Conservation (phyloP, 1,139 yeast species). For the Kodamaea plutei region DNA sequence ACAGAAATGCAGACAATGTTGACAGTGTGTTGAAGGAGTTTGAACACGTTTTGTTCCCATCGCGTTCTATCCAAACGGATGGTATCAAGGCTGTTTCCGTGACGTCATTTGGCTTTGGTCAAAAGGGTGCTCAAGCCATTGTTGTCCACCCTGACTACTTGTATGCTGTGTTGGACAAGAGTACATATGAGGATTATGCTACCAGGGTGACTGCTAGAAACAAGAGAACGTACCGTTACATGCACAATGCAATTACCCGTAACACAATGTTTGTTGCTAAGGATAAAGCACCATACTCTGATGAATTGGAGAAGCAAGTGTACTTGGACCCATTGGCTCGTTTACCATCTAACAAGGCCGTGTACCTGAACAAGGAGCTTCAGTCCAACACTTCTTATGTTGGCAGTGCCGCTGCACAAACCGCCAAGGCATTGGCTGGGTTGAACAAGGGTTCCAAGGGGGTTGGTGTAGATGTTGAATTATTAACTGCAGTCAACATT, state of each 20-base stretch:
- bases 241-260: constrained; percentile 91
- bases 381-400: constrained; percentile 35
- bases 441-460: constrained; percentile 55
- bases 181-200: constrained; percentile 66
- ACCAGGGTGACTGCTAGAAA: constrained; percentile 74
- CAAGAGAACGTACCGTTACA: constrained; percentile 88
- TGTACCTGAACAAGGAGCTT: constrained; percentile 41
- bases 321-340: constrained; percentile 96
- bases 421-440: constrained; percentile 47
- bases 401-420: constrained; percentile 34
- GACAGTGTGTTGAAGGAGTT: constrained; percentile 77
- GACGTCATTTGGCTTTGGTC: constrained; percentile 98
- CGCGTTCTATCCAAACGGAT: constrained; percentile 88
- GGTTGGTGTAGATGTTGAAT: constrained; percentile 97
- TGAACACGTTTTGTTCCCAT: constrained; percentile 90
- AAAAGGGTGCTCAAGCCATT: constrained; percentile 96
- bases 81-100: constrained; percentile 97
- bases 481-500: constrained; percentile 72
- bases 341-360: constrained; percentile 54
- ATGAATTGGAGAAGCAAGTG: constrained; percentile 81
- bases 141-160: constrained; percentile 91
- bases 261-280: constrained; percentile 91
- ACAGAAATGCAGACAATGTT: constrained; percentile 96
- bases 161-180: constrained; percentile 72
- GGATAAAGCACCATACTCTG: constrained; percentile 88